Percentiles rank a stretch among this genome's conserved stretches.
These are phyloP conservation scores for Lipomyces starkeyi DNA, from an alignment of 805 yeast species.

Conservation along the genomic window DNA sequence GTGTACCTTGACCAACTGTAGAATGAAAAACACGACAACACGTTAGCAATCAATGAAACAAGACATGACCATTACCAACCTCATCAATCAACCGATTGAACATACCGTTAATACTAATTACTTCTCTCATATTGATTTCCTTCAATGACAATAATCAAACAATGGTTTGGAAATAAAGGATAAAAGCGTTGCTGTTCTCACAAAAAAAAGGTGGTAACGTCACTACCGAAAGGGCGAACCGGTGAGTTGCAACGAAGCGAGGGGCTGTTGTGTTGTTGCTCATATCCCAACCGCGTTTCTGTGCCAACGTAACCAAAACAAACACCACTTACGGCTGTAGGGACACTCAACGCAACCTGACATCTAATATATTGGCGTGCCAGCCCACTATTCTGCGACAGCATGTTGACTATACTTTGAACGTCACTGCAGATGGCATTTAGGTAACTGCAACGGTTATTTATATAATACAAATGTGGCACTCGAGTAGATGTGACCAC, in stretches of 20 bases:
- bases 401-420: neutral
- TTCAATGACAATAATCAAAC: neutral
- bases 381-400: neutral
- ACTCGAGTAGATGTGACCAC: neutral
- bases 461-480: neutral
- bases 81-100: conserved; percentile 33
- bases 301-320: conserved; percentile 33
- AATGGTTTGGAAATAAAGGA: neutral
- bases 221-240: neutral
- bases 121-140: conserved; percentile 76
- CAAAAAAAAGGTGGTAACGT: neutral
- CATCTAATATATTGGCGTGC: neutral
- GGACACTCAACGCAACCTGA: no score
- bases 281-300: conserved; percentile 25
- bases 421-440: neutral
- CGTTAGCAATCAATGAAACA: conserved; percentile 18
- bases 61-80: conserved; percentile 1
- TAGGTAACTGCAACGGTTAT: neutral
- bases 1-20: conserved; percentile 50
- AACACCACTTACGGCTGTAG: conserved; percentile 13
- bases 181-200: neutral
- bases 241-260: conserved; percentile 15
- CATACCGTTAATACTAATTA: conserved; percentile 86
- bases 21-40: conserved; percentile 21
- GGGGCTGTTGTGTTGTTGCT: conserved; percentile 23